phyloP scores from a whole-genome alignment of 495 filamentous ascomycete species.

The Trichoderma parareesei region DNA sequence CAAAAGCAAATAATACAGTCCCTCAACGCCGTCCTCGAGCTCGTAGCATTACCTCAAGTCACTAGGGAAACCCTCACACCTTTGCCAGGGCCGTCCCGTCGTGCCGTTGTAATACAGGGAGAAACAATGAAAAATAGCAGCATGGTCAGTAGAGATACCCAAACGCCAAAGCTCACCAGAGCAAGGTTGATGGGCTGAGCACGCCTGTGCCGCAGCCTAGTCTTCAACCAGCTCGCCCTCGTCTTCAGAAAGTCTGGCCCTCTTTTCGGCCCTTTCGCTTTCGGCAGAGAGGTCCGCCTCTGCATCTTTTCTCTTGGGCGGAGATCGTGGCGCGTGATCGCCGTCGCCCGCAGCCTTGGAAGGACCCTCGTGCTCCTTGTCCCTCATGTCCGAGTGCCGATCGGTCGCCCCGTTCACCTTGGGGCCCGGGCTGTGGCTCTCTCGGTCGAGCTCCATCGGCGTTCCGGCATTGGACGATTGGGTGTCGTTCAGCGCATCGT shows the following conservation, averaged over 20 bases:
- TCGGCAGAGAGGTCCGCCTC: neutral
- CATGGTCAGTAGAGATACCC: neutral
- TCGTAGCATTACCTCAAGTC: neutral
- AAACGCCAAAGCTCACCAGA: neutral
- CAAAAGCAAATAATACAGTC: neutral
- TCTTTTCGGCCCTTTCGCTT: slow-evolving; percentile 9
- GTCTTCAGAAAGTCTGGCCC: slow-evolving; percentile 10
- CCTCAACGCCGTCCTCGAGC: slow-evolving; percentile 1
- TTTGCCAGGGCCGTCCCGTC: neutral
- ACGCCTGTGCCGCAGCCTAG: neutral
- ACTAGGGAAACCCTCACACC: neutral
- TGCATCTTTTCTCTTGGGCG: slow-evolving; percentile 5
- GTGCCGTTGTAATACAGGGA: neutral
- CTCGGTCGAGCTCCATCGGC: slow-evolving; percentile 20
- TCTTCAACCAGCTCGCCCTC: slow-evolving; percentile 12
- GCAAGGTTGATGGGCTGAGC: neutral
- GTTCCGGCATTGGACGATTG: slow-evolving; percentile 17
- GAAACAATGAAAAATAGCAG: no score
- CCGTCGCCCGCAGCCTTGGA: neutral
- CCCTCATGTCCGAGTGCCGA: neutral
- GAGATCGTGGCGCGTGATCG: slow-evolving; percentile 6
- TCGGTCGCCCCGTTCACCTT: neutral
- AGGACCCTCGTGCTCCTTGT: slow-evolving; percentile 6
- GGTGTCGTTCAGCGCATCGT: slow-evolving; percentile 25
- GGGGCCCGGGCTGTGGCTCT: slow-evolving; percentile 22